These are phyloP conservation scores for Cutaneotrichosporon sp. DNA, from an alignment of 1,284 basidiomycete genomes.

Conservation along the genomic window DNA sequence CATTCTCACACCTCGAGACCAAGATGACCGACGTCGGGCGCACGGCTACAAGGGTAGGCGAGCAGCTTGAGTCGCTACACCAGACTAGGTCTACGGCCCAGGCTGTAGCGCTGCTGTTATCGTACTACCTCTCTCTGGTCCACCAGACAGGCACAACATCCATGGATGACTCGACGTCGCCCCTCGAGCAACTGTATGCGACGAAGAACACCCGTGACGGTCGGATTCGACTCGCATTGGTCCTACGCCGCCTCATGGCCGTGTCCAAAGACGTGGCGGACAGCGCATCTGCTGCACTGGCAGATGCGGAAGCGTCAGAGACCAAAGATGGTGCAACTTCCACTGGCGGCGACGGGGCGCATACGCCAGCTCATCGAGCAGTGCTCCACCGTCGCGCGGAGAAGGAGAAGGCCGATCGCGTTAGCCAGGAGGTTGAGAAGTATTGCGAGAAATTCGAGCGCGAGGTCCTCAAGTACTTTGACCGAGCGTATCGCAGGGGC, in stretches of 20 bases:
- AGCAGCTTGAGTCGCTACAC: conserved; percentile 93
- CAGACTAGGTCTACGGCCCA: conserved; percentile 87
- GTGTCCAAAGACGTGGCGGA: conserved; percentile 72
- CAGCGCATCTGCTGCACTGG: conserved; percentile 45
- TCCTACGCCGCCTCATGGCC: conserved; percentile 78
- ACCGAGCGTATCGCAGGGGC: conserved; percentile 87
- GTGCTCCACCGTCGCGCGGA: conserved; percentile 28
- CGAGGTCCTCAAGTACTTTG: conserved; percentile 94
- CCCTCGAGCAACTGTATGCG: conserved; percentile 43
- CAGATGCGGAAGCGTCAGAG: conserved; percentile 58
- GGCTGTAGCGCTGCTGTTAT: conserved; percentile 89
- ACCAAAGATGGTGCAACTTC: conserved; percentile 17
- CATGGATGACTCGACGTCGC: conserved; percentile 43
- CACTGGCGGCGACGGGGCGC: background rate
- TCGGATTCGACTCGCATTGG: conserved; percentile 78
- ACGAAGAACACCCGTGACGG: conserved; percentile 70
- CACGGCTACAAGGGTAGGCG: conserved; percentile 90
- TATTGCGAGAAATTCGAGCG: conserved; percentile 99
- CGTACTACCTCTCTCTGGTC: conserved; percentile 90
- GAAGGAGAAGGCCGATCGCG: conserved; percentile 46
- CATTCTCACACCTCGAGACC: conserved; percentile 76
- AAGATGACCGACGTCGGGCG: conserved; percentile 89
- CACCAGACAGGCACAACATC: conserved; percentile 65
- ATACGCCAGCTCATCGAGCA: conserved; percentile 3
- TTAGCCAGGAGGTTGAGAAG: conserved; percentile 67